Base-by-base conservation (phyloP, 352 stramenopile genomes). In the Globisporangium cederbergense region DNA sequence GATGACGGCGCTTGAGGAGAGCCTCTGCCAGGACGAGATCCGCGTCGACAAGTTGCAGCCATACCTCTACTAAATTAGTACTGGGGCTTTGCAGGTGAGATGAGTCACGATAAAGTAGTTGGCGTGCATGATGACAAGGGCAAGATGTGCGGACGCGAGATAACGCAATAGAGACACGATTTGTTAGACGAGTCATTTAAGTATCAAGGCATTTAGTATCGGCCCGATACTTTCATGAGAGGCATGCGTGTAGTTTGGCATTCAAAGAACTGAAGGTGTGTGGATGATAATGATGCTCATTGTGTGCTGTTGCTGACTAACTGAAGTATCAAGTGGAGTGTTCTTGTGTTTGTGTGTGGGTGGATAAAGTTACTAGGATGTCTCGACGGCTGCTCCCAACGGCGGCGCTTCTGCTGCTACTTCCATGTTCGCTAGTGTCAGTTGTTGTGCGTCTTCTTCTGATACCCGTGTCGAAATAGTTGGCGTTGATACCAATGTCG, bases 11-110 rank as follows among this genome's bases (percentile, higher is more conserved):
- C 51, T 93, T 20, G 85, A 93, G 70, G 78, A 86, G 64, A 91
- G 77, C 62, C 60, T 93, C 7, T 93, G 85, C 54, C 85, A 91
- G 60, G 79, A 90, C 70, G 82, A 91, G 73, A 83, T 91, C 63
- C 79, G 74, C 52, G 82, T 91, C 55, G 81, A 93, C 62, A 88
- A 86, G 59, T 69, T 93, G 49, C 68, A 83, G 72, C 78, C 85
- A 32, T 91, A 89, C 71, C 65, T 93, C 64, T 93, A 91, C 65
- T 93, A 78, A 74, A 32, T 16, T 34, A 22, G 49, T 32, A 25
- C 1, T 49, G 4, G 16, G 18, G 43, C 16, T 36, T 36, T 36
- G 32, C 32, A 36, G 9, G 36, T 42, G 36, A 42, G 43, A 5
- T 49, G 43, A 11, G 16, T 1, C 4, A 45, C 11, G 38, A 52